phyloP scores from a whole-genome alignment of 1,284 basidiomycete species.

The Ganoderma lucidum region DNA sequence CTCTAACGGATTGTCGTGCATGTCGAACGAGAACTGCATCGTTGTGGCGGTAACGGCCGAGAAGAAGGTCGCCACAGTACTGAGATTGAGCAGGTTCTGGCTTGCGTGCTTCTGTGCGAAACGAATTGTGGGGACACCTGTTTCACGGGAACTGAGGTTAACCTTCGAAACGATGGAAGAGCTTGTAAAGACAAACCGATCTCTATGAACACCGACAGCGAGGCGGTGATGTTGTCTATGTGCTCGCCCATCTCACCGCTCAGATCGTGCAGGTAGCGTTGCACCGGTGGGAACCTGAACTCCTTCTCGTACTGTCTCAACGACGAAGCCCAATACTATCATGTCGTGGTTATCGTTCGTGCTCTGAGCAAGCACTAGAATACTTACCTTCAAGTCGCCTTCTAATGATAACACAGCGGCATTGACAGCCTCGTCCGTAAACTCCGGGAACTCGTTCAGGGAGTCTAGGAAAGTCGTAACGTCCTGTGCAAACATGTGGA shows the following conservation, averaged over 20 bases:
- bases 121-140: slow-evolving; percentile 77
- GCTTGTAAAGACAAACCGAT: slow-evolving; percentile 55
- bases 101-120: slow-evolving; percentile 79
- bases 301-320: slow-evolving; percentile 67
- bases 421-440: slow-evolving; percentile 76
- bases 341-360: not conserved
- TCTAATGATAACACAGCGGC: slow-evolving; percentile 70
- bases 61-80: slow-evolving; percentile 81
- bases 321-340: slow-evolving; percentile 75
- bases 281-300: slow-evolving; percentile 73
- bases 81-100: slow-evolving; percentile 71
- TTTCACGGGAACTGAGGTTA: slow-evolving; percentile 12
- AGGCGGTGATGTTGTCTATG: slow-evolving; percentile 68
- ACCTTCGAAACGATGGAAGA: not conserved
- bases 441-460: slow-evolving; percentile 79
- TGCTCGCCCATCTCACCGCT: slow-evolving; percentile 75
- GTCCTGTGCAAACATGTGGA: slow-evolving; percentile 65
- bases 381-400: slow-evolving; percentile 66
- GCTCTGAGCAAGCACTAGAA: not conserved
- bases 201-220: slow-evolving; percentile 74
- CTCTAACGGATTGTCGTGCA: slow-evolving; percentile 42
- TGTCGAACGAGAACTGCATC: slow-evolving; percentile 68
- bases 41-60: slow-evolving; percentile 79
- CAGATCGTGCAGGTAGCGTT: slow-evolving; percentile 76
- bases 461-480: slow-evolving; percentile 70